These are phyloP conservation scores for Salix brachista DNA, from an alignment of 345 rosid genomes.

Conservation along the genomic window DNA sequence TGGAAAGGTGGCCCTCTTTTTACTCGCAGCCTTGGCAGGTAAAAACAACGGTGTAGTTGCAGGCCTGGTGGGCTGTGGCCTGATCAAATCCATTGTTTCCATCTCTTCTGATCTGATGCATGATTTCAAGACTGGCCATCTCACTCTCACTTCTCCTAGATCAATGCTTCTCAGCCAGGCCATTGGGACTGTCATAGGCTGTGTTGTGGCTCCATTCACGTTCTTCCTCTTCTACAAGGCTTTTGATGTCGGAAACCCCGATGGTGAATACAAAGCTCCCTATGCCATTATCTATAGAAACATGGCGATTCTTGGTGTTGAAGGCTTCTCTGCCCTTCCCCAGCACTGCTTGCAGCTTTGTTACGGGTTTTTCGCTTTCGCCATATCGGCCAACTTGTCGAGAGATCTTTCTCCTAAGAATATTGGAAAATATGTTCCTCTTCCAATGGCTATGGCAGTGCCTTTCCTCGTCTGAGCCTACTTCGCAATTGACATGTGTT, in stretches of 20 bases:
- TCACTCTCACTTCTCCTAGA: slow-evolving; percentile 82
- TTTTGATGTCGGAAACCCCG: slow-evolving; percentile 82
- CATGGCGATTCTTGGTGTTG: slow-evolving; percentile 91
- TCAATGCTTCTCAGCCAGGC: slow-evolving; percentile 87
- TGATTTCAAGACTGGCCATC: slow-evolving; percentile 88
- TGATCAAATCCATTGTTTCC: slow-evolving; percentile 79
- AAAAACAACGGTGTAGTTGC: slow-evolving; percentile 72
- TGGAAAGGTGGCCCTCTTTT: slow-evolving; percentile 83
- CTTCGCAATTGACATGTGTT: slow-evolving; percentile 68
- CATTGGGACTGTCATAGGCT: slow-evolving; percentile 82
- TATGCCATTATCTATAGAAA: slow-evolving; percentile 77
- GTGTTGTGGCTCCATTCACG: slow-evolving; percentile 76
- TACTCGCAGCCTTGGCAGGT: slow-evolving; percentile 71
- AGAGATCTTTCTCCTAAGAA: slow-evolving; percentile 52
- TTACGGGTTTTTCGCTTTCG: slow-evolving; percentile 74
- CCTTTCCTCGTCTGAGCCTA: slow-evolving; percentile 91
- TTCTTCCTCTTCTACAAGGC: slow-evolving; percentile 88
- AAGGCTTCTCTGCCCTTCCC: slow-evolving; percentile 95
- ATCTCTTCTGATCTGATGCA: slow-evolving; percentile 93
- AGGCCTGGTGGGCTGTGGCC: slow-evolving; percentile 83
- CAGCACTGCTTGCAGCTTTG: slow-evolving; percentile 77
- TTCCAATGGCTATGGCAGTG: slow-evolving; percentile 97
- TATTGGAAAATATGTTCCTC: slow-evolving; percentile 69
- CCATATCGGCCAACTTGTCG: slow-evolving; percentile 55
- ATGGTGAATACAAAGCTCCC: slow-evolving; percentile 95